A percentile compares a stretch with the other conserved stretches of the same genome.
phyloP scores from a whole-genome alignment of 306 rosid species.

The Lathyrus sativus region DNA sequence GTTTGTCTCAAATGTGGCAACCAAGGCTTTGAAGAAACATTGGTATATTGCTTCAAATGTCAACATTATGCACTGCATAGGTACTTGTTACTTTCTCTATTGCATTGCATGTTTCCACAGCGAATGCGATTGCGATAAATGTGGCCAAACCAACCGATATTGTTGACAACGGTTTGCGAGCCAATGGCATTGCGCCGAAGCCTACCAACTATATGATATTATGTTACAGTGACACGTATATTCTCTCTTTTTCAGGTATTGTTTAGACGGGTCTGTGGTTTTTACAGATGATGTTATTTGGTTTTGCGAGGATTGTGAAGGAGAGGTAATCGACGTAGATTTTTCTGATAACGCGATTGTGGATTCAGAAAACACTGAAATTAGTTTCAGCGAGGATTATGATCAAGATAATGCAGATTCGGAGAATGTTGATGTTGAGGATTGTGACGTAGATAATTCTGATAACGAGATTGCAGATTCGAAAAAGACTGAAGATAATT shows the following conservation, averaged over 20 bases:
- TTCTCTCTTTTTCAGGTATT: constrained; percentile 48
- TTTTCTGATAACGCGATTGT: not conserved
- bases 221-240: too few relatives aligned
- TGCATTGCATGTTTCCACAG: not conserved
- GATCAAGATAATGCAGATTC: not conserved
- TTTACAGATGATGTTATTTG: constrained; percentile 46
- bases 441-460: too few relatives aligned
- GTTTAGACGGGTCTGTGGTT: constrained; percentile 50
- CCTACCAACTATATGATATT: not conserved
- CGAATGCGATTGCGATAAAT: too few relatives aligned
- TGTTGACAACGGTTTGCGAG: too few relatives aligned
- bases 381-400: not conserved
- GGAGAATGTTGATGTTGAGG: too few relatives aligned
- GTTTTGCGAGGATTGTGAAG: constrained; percentile 63
- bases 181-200: too few relatives aligned
- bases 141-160: too few relatives aligned
- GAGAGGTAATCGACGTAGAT: constrained; percentile 26
- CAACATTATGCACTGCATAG: constrained; percentile 35
- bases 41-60: constrained; percentile 42
- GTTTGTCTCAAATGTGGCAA: constrained; percentile 43
- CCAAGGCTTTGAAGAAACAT: constrained; percentile 32
- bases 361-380: not conserved
- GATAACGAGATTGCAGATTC: too few relatives aligned
- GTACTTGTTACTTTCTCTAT: constrained; percentile 25
- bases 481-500: too few relatives aligned